These are phyloP conservation scores for Penicillium oxalicum DNA, from an alignment of 2,329 filamentous ascomycete species.

Conservation along the genomic window DNA sequence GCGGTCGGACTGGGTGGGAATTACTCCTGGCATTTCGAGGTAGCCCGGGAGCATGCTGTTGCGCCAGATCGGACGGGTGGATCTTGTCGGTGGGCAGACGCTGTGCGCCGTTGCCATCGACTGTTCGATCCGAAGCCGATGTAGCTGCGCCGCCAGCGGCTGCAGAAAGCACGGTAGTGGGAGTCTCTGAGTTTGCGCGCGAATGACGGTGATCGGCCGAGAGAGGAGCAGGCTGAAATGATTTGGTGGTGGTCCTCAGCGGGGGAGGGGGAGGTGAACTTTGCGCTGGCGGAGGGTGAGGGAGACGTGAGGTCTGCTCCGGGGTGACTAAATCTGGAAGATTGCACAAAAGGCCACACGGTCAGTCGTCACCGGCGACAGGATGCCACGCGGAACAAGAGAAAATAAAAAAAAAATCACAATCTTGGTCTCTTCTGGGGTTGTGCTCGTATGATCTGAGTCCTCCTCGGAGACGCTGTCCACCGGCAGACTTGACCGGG, in stretches of 20 bases:
- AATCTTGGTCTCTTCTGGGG: conserved; percentile 1
- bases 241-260: conserved; percentile 56
- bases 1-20: conserved; percentile 45
- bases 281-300: conserved; percentile 20
- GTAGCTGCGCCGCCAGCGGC: conserved; percentile 36
- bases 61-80: conserved; percentile 33
- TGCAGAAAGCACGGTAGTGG: conserved; percentile 50
- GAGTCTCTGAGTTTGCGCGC: conserved; percentile 63
- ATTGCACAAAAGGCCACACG: conserved; percentile 1
- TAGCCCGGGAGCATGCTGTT: conserved; percentile 23
- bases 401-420: conserved; percentile 5
- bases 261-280: conserved; percentile 22
- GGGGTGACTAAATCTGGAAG: conserved; percentile 10
- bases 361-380: conserved; percentile 11
- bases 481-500: conserved; percentile 17
- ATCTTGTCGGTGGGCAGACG: conserved; percentile 28
- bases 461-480: conserved; percentile 10
- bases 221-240: conserved; percentile 48
- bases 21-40: conserved; percentile 48
- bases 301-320: conserved; percentile 9
- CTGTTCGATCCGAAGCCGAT: conserved; percentile 29
- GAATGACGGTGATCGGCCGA: conserved; percentile 57
- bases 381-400: conserved; percentile 8
- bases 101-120: conserved; percentile 32
- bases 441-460: not conserved